Evolutionary conservation across 352 stramenopile species (phyloP), one percentile per base, ranked within the genome.

Genomic region (Halophytophthora polymorphica): DNA sequence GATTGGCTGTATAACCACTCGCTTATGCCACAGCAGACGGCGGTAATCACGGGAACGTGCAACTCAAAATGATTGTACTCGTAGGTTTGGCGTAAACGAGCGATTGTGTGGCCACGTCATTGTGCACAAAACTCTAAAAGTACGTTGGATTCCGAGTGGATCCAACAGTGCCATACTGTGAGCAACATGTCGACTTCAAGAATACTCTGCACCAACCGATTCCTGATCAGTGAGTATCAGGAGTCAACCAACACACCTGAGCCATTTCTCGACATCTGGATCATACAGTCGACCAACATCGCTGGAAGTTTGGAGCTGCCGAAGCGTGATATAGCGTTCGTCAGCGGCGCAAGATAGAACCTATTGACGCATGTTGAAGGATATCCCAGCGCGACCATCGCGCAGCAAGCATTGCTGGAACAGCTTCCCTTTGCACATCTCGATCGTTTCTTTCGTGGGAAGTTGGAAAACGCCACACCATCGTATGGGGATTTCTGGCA

Each of bases 211-310:
- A n/a, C n/a, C n/a, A n/a, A n/a, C n/a, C n/a, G n/a, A n/a, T n/a
- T n/a, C n/a, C n/a, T n/a, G n/a, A n/a, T n/a, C n/a, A n/a, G n/a
- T n/a, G n/a, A n/a, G n/a, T n/a, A n/a, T n/a, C 8, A 31, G 25
- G 35, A 21, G 12, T 58, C 22, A 46, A 12, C 22, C 28, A 6
- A 14, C 23, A 25, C 68, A 74, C 7, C 64, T 64, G 2, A 77
- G 61, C 68, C 68, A 74, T 10, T 51, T 58, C 35, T 77, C 61
- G 6, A 62, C 60, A 1, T 50, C 33, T 11, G 53, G 38, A 18
- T 77, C 64, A 19, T 64, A 77, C 8, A 19, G 14, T 2, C 19
- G 39, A 2, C 61, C 68, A 1, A 60, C 49, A 6, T 42, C 42
- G 22, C 54, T 55, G 2, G 65, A 45, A 6, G 69, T 71, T 23